Base-by-base conservation (phyloP, 345 rosid species). In the Pistacia integerrima region DNA sequence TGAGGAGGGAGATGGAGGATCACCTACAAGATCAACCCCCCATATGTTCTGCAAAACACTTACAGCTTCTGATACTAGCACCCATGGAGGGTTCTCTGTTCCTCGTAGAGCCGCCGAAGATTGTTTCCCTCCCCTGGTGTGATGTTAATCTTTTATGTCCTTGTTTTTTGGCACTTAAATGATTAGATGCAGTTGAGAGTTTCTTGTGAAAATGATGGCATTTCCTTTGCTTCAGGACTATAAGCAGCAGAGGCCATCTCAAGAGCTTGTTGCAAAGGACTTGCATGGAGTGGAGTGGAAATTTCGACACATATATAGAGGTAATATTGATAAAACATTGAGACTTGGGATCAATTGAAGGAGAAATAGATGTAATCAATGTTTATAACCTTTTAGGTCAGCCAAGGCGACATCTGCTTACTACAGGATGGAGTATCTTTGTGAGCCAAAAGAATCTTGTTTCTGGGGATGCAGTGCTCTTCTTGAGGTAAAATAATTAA, bases 341-440 rank as follows among this genome's bases (percentile, higher is more conserved):
- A 56, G 49, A 64, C 82, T 64, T 59, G 59, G 59, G 11, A 78
- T 72, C 14, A 11, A 54, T 49, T 72, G 76, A 72, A 48, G 67
- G 55, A 76, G 66, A 76, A 54, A 38, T 46, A 12, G 11, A 60
- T 70, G 20, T 69, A 38, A 28, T 76, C 69, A n/a, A 61, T 74
- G 68, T 59, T 64, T 77, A 64, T 66, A 77, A 54, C 56, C 38
- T 81, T 79, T 73, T 85, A 95, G 99, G 99, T 77, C 99, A 95
- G 83, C 99, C 99, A 70, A 93, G 97, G 85, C 84, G 99, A 82
- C 99, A 95, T 89, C 89, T 95, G 65, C 99, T 95, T 70, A 93
- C 98, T 4, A 93, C 98, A 5, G 99, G 98, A 62, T 95, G 99
- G 99, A 95, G 98, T 80, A 77, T 91, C 72, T 95, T 95, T 67